A percentile compares a stretch with the other conserved stretches of the same genome.
Conservation (phyloP, 257 asterid genomes). For the Euphrasia confusa region DNA sequence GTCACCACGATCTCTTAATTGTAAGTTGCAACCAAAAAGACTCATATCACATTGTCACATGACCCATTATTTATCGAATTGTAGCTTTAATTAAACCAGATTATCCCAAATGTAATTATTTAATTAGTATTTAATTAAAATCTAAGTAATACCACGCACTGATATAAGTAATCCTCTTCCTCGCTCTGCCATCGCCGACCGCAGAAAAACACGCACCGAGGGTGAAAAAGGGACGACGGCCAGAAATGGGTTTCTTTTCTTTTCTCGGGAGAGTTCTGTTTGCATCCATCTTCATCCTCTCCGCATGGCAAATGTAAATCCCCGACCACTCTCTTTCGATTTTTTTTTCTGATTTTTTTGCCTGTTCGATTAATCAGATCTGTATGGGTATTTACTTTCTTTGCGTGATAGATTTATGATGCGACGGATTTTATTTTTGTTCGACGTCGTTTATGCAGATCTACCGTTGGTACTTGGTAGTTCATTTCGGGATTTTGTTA, state of each 20-base stretch:
- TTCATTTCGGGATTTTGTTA: too few relatives aligned
- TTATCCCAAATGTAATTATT: not conserved
- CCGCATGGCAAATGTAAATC: slow-evolving; percentile 90
- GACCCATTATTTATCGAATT: too few relatives aligned
- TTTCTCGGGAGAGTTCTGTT: slow-evolving; percentile 81
- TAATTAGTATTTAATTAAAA: too few relatives aligned
- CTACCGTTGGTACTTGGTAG: too few relatives aligned
- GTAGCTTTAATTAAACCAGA: not conserved
- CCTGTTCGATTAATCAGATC: slow-evolving; percentile 36
- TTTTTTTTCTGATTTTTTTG: not conserved
- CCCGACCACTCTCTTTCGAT: not conserved
- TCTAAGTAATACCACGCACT: not conserved
- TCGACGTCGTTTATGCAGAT: not conserved
- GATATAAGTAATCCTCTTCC: not conserved
- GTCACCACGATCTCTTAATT: too few relatives aligned
- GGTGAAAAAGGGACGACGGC: slow-evolving; percentile 9
- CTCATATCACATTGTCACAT: too few relatives aligned
- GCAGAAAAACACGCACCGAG: slow-evolving; percentile 17
- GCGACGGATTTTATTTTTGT: not conserved
- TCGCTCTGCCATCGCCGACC: not conserved
- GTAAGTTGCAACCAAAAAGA: too few relatives aligned
- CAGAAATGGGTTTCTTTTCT: slow-evolving; percentile 72
- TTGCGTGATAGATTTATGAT: not conserved
- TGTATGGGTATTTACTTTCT: slow-evolving; percentile 10
- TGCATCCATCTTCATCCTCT: slow-evolving; percentile 87